Evolutionary conservation across 176 grass and related monocot genomes (phyloP), one percentile per base, ranked within the genome.

Genomic region (Triticum monococcum): DNA sequence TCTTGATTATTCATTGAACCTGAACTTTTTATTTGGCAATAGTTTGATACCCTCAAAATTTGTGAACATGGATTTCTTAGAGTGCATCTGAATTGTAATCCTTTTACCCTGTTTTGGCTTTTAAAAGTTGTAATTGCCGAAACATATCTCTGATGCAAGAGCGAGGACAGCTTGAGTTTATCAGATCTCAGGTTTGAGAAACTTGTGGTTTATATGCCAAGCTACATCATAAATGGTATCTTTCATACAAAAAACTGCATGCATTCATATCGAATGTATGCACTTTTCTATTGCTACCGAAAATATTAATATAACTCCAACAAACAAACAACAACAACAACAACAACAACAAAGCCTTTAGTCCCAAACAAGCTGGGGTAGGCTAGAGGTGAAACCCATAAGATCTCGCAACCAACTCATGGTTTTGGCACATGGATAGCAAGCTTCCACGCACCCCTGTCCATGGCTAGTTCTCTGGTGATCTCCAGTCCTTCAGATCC

Each of bases 201-300:
- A 83, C 67, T 84, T 96, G 89, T 90, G 87, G 82, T 96, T 89
- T 96, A 96, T 93, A 90, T 18, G 40, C 89, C 89, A 89, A 91
- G 86, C 89, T 72, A 94, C 87, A 97, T 64, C 31, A 45, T 35
- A 41, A 82, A 82, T 41, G 22, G 50, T 72, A 79, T 81, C n/a
- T 54, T 61, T 11, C 8, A 37, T 81, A 60, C 9, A 72, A 61
- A 61, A 48, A 41, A 18, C 8, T 24, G 36, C 85, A 87, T 83
- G 9, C 35, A 87, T 89, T 81, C 59, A 78, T 89, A 63, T 86
- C 63, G 80, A 79, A 57, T 74, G 59, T 88, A 88, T 87, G 85
- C 87, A 86, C 26, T 88, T 3, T 84, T 85, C 41, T 69, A 77
- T 81, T 71, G 40, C 76, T 30, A 59, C 54, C 7, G 54, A 22